phyloP scores from a whole-genome alignment of 306 rosid species.

The Calophaca sinica region DNA sequence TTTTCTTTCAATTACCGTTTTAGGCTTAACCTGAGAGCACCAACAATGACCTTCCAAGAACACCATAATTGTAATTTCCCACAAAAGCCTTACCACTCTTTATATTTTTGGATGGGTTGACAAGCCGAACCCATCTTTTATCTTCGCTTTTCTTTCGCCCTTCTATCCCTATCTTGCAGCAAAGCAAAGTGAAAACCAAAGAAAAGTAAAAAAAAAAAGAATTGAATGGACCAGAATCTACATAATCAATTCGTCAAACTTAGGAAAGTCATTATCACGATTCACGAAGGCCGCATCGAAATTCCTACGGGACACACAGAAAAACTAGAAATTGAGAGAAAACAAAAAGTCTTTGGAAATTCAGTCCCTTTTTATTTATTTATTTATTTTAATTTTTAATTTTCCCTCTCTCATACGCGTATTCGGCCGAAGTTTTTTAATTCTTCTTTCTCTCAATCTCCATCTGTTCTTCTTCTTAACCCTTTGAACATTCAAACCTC shows the following conservation, averaged over 20 bases:
- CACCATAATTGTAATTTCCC: slow-evolving; percentile 50
- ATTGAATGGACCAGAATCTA: slow-evolving; percentile 58
- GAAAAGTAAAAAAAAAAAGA: background rate
- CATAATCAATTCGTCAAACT: slow-evolving; percentile 58
- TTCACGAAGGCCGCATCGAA: slow-evolving; percentile 51
- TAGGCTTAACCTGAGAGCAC: slow-evolving; percentile 5
- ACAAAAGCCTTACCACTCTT: slow-evolving; percentile 37
- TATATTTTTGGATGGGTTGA: slow-evolving; percentile 16
- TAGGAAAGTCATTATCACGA: slow-evolving; percentile 58
- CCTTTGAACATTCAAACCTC: slow-evolving; percentile 54
- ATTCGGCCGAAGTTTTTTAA: slow-evolving; percentile 42
- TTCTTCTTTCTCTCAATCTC: background rate
- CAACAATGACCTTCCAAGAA: background rate
- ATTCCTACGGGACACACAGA: background rate
- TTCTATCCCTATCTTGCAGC: slow-evolving; percentile 11
- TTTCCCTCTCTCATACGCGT: slow-evolving; percentile 55
- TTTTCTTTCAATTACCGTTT: background rate
- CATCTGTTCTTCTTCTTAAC: slow-evolving; percentile 41
- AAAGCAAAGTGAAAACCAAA: background rate
- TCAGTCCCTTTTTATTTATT: slow-evolving; percentile 43
- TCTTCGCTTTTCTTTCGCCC: background rate
- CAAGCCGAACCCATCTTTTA: slow-evolving; percentile 40
- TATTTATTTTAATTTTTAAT: background rate
- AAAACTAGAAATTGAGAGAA: background rate
- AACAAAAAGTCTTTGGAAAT: slow-evolving; percentile 50